Evolutionary conservation across 805 yeast species (phyloP), one percentile per base, ranked within the genome.

Genomic region (Metschnikowia lochheadii): DNA sequence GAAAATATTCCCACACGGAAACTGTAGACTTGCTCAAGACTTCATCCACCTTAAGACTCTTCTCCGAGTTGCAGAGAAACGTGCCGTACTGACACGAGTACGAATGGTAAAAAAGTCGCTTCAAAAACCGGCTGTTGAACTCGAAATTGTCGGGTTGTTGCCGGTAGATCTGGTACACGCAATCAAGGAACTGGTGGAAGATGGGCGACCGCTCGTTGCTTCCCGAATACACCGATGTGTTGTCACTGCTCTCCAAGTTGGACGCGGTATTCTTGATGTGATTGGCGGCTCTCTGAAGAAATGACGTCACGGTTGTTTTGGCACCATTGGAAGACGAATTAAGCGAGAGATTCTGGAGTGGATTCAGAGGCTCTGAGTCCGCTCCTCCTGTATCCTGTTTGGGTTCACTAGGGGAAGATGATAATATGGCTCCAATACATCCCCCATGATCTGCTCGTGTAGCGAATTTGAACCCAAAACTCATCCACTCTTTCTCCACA

Each of bases 51-150:
- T 68, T 69, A 6, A 69, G 59, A 52, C 89, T 96, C 45, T 67
- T 65, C 62, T 94, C 97, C 41, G 79, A 77, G 61, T 94, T 85
- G 57, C 80, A 83, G 48, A 94, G 65, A 60, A 94, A 94, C 1
- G 96, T 83, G 3, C 98, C 98, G 67, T 90, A 94, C 65, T 94
- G 98, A 60, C 98, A 90, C 0, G 97, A 88, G 62, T 90, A 89
- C 44, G 87, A 70, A 65, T 94, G 98, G 63, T 94, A 94, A 18
- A 89, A 76, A 49, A 94, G 71, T 46, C 98, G 71, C 56, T 96
- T 79, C 55, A 94, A 65, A 59, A 94, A 89, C 47, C 97, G 70
- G 64, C 91, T 96, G 62, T 91, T 90, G 68, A 84, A 91, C 67
- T 92, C 96, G 66, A 94, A 94, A 42, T 73, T 69, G 0, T 70